phyloP scores from a whole-genome alignment of 805 yeast genomes.

The Candida sithepensis region DNA sequence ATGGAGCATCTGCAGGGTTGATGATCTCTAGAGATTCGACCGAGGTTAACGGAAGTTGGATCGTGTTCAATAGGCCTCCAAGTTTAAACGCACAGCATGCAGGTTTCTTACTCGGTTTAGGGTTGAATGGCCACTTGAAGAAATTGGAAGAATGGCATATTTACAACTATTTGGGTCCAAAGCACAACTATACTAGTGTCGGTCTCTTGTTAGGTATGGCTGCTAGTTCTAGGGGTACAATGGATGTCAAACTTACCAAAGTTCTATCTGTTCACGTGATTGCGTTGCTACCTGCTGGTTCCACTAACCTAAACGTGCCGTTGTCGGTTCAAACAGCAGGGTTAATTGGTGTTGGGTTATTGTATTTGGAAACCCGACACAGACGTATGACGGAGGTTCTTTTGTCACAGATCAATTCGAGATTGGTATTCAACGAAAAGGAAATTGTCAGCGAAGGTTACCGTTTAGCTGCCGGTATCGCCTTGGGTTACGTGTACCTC shows the following conservation, averaged over 20 bases:
- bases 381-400: conserved; percentile 82
- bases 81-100: conserved; percentile 79
- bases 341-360: conserved; percentile 80
- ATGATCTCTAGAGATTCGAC: conserved; percentile 61
- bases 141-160: conserved; percentile 94
- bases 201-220: conserved; percentile 91
- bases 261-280: conserved; percentile 91
- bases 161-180: conserved; percentile 87
- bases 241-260: conserved; percentile 84
- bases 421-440: conserved; percentile 51
- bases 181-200: conserved; percentile 77
- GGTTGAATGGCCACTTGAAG: conserved; percentile 83
- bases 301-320: conserved; percentile 83
- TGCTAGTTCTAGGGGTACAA: conserved; percentile 77
- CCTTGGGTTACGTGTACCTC: conserved; percentile 78
- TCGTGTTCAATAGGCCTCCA: conserved; percentile 77
- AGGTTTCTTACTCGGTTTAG: conserved; percentile 89
- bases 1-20: conserved; percentile 86
- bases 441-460: conserved; percentile 72
- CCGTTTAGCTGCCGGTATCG: conserved; percentile 81
- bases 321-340: conserved; percentile 89
- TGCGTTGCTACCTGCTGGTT: conserved; percentile 86
- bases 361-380: conserved; percentile 75
- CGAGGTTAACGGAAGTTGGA: conserved; percentile 87
- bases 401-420: conserved; percentile 61